Evolutionary conservation across 1,284 basidiomycete genomes (phyloP), one percentile per base, ranked within the genome.

Genomic region (Dichomitus squalens): DNA sequence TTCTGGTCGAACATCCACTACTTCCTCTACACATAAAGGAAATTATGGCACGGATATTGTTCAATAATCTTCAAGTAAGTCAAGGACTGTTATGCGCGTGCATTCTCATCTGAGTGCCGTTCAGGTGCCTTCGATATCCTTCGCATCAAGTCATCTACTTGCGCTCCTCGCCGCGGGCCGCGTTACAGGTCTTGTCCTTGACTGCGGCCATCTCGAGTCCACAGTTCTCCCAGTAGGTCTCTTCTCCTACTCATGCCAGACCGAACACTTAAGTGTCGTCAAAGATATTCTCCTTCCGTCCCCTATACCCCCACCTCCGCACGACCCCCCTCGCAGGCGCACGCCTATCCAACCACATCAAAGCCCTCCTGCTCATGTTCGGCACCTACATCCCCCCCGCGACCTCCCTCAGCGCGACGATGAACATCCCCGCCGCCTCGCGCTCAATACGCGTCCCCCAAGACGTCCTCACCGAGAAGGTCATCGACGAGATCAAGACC

Each of bases 181-280:
- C 57, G 90, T 95, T 63, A 95, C 94, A 0, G 96, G 96, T 1
- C 82, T 99, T 7, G 96, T 98, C 0, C 78, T 99, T 2, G 95
- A 98, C 66, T 88, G 88, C 62, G 97, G 96, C 0, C 88, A 96
- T 70, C 81, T 96, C 1, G 95, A 99, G 72, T 90, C 95, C 0
- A 90, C 88, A 2, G 86, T 88, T 7, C 80, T 96, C 39, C 95
- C 96, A 0, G 96, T 96, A 67, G 55, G 90, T 51, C 25, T 3
- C 27, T 23, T 7, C 7, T 2, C 4, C 0, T 11, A 0, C 7
- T 0, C 21, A 8, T 35, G 6, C 21, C 11, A 5, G 7, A n/a
- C 11, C 31, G 7, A 6, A 9, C 8, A 1, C 54, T 49, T 34
- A 54, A 44, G 18, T 53, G 25, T 46, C 43, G 41, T 46, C n/a